Base-by-base conservation (phyloP, 169 alveolate species). In the Perkinsus chesapeaki region DNA sequence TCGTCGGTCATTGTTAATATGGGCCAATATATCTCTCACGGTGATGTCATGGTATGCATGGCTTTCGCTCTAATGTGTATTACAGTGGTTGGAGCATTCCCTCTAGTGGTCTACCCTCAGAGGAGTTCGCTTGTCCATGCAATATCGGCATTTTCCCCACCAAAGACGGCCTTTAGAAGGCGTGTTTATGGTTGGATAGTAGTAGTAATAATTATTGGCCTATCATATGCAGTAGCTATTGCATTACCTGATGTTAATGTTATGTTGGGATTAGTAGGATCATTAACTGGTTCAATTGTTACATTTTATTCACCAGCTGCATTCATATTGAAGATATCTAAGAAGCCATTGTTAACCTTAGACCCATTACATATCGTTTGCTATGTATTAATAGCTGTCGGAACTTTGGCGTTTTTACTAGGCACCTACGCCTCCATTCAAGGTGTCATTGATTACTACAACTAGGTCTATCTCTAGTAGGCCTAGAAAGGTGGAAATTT, bases 41-140 rank as follows among this genome's bases (percentile, higher is more conserved):
- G 82, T 1, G 82, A 60, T 60, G 82, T 60, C 37, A 60, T 60
- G 82, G 82, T 60, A 1, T 60, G 82, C 82, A 60, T 60, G 12
- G 82, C 82, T 7, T 60, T 60, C 31, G 82, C 82, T 60, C 82
- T 60, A 20, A 60, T 60, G 82, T 60, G 82, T 16, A 23, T 60
- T 16, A 60, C 82, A 60, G 82, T 60, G 82, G 82, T 60, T 7
- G 82, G 82, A 20, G 82, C 82, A 27, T 60, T 60, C 31, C 82
- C 82, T 34, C 82, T 60, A 7, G 82, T 60, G 82, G 82, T 60
- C 82, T 60, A 60, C 82, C 82, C 82, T 60, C 82, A 60, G 82
- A 60, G 82, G 82, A 60, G 82, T 34, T 60, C 82, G 36, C 12
- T 60, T 34, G 82, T 60, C 27, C 82, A 60, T 60, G 82, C 82